Evolutionary conservation across 495 filamentous ascomycete genomes (phyloP).

Genomic region (Symbiotaphrina buchneri): DNA sequence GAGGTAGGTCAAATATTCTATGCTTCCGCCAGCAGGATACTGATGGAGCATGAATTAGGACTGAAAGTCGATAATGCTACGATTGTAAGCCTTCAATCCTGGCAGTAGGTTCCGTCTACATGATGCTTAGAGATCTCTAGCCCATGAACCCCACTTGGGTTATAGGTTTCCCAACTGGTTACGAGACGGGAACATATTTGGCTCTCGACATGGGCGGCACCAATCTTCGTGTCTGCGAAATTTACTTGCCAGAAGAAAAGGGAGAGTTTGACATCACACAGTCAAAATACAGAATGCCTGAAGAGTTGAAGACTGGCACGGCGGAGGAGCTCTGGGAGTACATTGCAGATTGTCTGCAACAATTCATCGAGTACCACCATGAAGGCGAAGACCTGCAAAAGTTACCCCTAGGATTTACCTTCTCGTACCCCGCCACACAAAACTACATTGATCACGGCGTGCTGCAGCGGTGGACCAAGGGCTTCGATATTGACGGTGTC

Average conservation of each 20-base stretch:
- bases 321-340: constrained; percentile 93
- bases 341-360: constrained; percentile 88
- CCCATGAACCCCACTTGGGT: constrained; percentile 99
- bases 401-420: constrained; percentile 86
- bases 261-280: constrained; percentile 98
- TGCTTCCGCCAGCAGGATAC: background rate
- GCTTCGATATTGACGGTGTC: constrained; percentile 91
- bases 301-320: constrained; percentile 79
- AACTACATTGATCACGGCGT: constrained; percentile 92
- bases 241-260: constrained; percentile 70
- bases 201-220: constrained; percentile 98
- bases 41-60: constrained; percentile 22
- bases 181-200: constrained; percentile 78
- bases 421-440: constrained; percentile 93
- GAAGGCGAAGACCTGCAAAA: constrained; percentile 32
- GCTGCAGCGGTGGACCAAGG: constrained; percentile 96
- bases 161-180: constrained; percentile 73
- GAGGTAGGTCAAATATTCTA: constrained; percentile 29
- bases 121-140: constrained; percentile 17
- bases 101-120: background rate
- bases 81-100: constrained; percentile 41
- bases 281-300: constrained; percentile 93
- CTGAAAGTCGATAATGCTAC: constrained; percentile 72
- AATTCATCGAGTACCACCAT: constrained; percentile 90
- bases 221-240: constrained; percentile 93